phyloP scores from a whole-genome alignment of 2,329 filamentous ascomycete species.

The Ambrosiella xylebori region DNA sequence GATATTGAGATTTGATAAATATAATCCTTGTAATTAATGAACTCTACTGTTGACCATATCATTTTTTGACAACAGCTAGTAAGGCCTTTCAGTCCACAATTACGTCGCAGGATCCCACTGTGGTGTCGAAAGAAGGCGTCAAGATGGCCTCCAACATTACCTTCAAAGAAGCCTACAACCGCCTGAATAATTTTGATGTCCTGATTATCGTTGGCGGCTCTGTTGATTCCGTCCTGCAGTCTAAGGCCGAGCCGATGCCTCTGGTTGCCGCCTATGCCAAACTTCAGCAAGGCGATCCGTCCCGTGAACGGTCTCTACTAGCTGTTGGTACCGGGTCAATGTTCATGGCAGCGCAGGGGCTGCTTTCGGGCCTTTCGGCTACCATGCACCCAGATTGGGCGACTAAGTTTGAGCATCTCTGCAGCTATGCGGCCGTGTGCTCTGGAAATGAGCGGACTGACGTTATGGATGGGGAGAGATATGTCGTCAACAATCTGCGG shows the following conservation, averaged over 20 bases:
- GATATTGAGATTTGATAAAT: background rate
- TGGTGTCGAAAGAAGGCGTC: slow-evolving; percentile 45
- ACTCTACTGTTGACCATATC: background rate
- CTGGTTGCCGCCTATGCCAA: slow-evolving; percentile 64
- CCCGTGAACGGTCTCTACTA: slow-evolving; percentile 64
- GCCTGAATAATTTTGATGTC: slow-evolving; percentile 60
- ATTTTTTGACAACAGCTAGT: slow-evolving; percentile 24
- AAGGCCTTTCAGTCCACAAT: slow-evolving; percentile 43
- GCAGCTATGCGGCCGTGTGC: slow-evolving; percentile 53
- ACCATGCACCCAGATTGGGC: slow-evolving; percentile 71
- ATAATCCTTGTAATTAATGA: background rate
- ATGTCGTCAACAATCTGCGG: slow-evolving; percentile 81
- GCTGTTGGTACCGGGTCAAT: slow-evolving; percentile 67
- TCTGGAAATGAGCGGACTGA: slow-evolving; percentile 63
- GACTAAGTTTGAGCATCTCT: slow-evolving; percentile 66
- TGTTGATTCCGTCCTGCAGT: slow-evolving; percentile 44
- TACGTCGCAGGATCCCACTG: slow-evolving; percentile 34
- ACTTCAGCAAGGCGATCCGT: slow-evolving; percentile 61
- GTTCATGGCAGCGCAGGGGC: slow-evolving; percentile 58
- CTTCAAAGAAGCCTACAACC: slow-evolving; percentile 61
- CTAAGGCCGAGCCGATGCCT: slow-evolving; percentile 49
- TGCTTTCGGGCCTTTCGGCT: slow-evolving; percentile 61
- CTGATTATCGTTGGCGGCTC: slow-evolving; percentile 62
- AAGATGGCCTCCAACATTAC: slow-evolving; percentile 57
- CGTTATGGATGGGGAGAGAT: slow-evolving; percentile 62